phyloP scores from a whole-genome alignment of 2,329 filamentous ascomycete genomes.

The Phyllachora maydis region DNA sequence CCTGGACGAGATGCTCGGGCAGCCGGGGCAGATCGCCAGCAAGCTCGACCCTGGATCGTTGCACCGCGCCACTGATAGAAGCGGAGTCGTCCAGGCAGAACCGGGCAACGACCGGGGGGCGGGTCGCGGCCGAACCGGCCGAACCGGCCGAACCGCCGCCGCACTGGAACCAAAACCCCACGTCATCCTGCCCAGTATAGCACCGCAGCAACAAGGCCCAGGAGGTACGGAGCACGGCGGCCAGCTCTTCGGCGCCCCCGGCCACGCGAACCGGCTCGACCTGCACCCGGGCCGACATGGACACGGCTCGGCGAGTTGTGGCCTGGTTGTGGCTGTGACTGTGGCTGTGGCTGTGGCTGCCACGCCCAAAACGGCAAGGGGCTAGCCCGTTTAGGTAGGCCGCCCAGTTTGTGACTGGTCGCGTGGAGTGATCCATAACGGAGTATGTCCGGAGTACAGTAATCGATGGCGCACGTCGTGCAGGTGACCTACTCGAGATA shows the following conservation, averaged over 20 bases:
- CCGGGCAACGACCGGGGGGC: slow-evolving; percentile 3
- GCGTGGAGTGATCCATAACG: not conserved
- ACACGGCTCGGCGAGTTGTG: not conserved
- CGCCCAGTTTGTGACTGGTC: slow-evolving; percentile 2
- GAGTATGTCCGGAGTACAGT: no score
- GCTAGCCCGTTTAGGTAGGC: slow-evolving; percentile 1
- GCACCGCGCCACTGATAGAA: slow-evolving; percentile 1
- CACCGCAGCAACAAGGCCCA: slow-evolving; percentile 6
- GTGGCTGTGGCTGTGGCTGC: slow-evolving; percentile 2
- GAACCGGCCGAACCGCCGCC: slow-evolving; percentile 1
- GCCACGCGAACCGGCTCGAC: slow-evolving; percentile 3
- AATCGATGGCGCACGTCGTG: no score
- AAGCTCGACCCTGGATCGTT: slow-evolving; percentile 2
- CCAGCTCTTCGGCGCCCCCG: slow-evolving; percentile 2
- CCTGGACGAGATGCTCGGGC: not conserved
- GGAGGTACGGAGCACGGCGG: slow-evolving; percentile 4
- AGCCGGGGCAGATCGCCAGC: slow-evolving; percentile 1
- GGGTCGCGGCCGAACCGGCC: no score
- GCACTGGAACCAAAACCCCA: slow-evolving; percentile 4
- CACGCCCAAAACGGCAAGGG: slow-evolving; percentile 3
- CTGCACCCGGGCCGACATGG: slow-evolving; percentile 3
- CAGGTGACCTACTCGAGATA: no score
- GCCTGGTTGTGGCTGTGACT: not conserved
- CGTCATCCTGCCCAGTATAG: slow-evolving; percentile 7
- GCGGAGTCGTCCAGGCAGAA: slow-evolving; percentile 3